Evolutionary conservation across 441 rosid genomes (phyloP).

Genomic region (Hypseocharis bilobata): DNA sequence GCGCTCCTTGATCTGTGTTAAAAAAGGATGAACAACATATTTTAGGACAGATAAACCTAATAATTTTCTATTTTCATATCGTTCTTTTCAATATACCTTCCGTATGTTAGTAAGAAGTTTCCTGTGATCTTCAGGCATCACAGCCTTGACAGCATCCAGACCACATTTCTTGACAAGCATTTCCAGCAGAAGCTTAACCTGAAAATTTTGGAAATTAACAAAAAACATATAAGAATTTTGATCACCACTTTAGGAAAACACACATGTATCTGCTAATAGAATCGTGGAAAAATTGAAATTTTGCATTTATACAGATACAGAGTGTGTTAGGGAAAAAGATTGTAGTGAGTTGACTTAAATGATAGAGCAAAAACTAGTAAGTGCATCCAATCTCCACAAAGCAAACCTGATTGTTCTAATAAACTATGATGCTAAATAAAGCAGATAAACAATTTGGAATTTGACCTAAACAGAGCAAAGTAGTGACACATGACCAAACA

Average conservation of each 20-base stretch:
- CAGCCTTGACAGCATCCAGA: conserved; percentile 78
- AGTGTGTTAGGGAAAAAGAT: too few species aligned
- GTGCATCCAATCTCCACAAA: too few species aligned
- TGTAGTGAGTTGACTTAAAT: too few species aligned
- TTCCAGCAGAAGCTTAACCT: conserved; percentile 87
- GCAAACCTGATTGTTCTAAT: too few species aligned
- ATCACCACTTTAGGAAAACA: background rate
- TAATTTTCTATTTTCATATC: conserved; percentile 1
- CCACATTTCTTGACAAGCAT: conserved; percentile 96
- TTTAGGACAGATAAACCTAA: conserved; percentile 9
- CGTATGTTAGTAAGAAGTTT: conserved; percentile 80
- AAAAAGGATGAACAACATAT: conserved; percentile 17
- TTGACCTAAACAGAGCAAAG: too few species aligned
- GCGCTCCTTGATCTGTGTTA: conserved; percentile 63
- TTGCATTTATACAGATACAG: too few species aligned
- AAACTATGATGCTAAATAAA: too few species aligned
- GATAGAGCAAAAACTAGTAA: too few species aligned
- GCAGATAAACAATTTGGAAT: too few species aligned
- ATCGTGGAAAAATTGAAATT: background rate
- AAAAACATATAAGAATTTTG: background rate
- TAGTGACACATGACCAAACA: too few species aligned
- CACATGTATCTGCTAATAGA: background rate
- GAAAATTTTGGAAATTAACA: conserved; percentile 13
- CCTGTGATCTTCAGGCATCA: conserved; percentile 94
- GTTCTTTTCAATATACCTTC: conserved; percentile 46